Conservation (phyloP, 345 rosid genomes). For the Salix dunnii region DNA sequence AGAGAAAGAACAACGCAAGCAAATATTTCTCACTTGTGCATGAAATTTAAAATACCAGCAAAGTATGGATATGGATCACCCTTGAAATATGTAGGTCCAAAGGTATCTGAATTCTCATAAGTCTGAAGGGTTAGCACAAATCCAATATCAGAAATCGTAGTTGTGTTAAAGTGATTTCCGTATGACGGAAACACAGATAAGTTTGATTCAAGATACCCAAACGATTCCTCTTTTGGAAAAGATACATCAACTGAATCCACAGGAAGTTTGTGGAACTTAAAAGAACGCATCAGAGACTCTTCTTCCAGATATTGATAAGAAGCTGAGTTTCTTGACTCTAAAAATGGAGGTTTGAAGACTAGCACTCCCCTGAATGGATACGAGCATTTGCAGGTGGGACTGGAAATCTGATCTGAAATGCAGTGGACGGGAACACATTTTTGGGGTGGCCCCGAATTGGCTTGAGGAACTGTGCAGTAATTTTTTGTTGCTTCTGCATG, state of each 20-base stretch:
- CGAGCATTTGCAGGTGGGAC: constrained; percentile 62
- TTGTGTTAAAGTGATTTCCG: constrained; percentile 41
- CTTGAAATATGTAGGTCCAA: constrained; percentile 56
- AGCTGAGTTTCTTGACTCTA: constrained; percentile 40
- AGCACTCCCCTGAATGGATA: constrained; percentile 63
- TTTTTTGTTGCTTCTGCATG: constrained; percentile 27
- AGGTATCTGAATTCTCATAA: constrained; percentile 46
- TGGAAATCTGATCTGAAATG: constrained; percentile 35
- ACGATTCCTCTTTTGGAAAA: constrained; percentile 45
- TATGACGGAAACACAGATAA: constrained; percentile 52
- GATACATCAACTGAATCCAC: constrained; percentile 59
- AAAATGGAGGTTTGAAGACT: constrained; percentile 59
- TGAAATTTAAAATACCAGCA: constrained; percentile 38
- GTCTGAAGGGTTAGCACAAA: constrained; percentile 57
- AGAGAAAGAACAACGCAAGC: too few relatives aligned
- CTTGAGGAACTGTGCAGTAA: constrained; percentile 41
- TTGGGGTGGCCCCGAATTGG: background rate
- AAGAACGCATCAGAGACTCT: constrained; percentile 21
- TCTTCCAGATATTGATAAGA: constrained; percentile 34
- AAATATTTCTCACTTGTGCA: too few relatives aligned
- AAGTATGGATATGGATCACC: constrained; percentile 39
- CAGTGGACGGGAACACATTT: constrained; percentile 38
- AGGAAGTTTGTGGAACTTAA: constrained; percentile 36
- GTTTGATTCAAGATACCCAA: constrained; percentile 38
- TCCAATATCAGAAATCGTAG: constrained; percentile 38